Base-by-base conservation (phyloP, 345 rosid genomes). In the Pistacia vera region DNA sequence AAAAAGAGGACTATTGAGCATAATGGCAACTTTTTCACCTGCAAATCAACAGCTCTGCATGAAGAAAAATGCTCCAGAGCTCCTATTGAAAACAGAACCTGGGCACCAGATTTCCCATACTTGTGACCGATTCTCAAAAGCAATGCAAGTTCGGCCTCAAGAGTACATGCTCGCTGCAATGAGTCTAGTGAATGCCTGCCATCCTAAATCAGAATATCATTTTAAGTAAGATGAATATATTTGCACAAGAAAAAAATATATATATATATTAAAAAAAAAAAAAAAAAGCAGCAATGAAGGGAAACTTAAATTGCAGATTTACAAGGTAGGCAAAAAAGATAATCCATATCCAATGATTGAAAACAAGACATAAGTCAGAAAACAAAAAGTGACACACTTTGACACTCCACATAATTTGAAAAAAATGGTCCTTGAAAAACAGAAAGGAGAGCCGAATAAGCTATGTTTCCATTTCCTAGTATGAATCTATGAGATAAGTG, bases 41-140 rank as follows among this genome's bases (percentile, higher is more conserved):
- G 96, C 61, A 88, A 82, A 78, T 78, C 84, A 61, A 86, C 80
- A 55, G 90, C 93, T 84, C 61, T 88, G 85, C 92, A 92, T 41
- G 98, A 93, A 74, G 92, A 78, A 41, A 95, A 82, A 79, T 92
- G 96, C 80, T 93, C 99, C 86, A 95, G 76, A 64, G 94, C 89
- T 78, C 94, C 92, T 98, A 95, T 95, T 63, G 97, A 90, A 82
- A 93, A 90, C 63, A 95, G 83, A 75, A 95, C 93, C 82, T 90
- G 96, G 25, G 96, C 92, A 76, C 99, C 99, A 56, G 98, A 86
- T 84, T 93, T 95, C 58, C 98, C 94, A 77, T 93, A 95, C 75
- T 90, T 95, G 84, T 90, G 90, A 82, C 97, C 89, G 76, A 95
- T 92, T 83, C 99, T 90, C 79, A 93, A 78, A 57, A 95, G 85